Evolutionary conservation across 192 early-diverging fungal genomes (phyloP).

Genomic region (Coemansia sp.): DNA sequence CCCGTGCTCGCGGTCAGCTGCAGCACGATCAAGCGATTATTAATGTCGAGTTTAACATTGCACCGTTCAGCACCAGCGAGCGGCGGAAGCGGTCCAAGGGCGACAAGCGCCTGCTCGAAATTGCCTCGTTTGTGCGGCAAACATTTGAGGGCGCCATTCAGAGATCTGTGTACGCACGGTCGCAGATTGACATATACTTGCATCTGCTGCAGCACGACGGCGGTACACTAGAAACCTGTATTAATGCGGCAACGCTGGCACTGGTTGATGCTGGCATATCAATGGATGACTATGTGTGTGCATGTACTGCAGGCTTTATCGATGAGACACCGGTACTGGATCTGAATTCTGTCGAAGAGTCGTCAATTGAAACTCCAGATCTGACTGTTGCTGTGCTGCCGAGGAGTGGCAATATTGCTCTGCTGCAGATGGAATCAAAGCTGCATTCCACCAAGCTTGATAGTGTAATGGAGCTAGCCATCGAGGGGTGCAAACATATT

Average conservation of each 20-base stretch:
- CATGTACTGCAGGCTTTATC: constrained; percentile 83
- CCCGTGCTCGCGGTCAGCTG: constrained; percentile 56
- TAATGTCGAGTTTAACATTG: constrained; percentile 88
- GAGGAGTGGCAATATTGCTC: constrained; percentile 75
- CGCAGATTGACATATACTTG: constrained; percentile 90
- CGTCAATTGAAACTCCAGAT: constrained; percentile 75
- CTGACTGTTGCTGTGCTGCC: constrained; percentile 86
- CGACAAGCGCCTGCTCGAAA: constrained; percentile 90
- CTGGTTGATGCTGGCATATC: constrained; percentile 79
- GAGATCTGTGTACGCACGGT: constrained; percentile 71
- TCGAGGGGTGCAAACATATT: constrained; percentile 55
- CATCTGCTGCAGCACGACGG: constrained; percentile 95
- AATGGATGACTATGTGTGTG: constrained; percentile 82
- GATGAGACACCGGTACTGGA: constrained; percentile 74
- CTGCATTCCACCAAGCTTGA: constrained; percentile 74
- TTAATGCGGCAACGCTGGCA: constrained; percentile 82
- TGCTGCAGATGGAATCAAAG: constrained; percentile 86
- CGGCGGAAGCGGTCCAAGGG: constrained; percentile 77
- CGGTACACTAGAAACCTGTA: constrained; percentile 73
- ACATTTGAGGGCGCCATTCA: constrained; percentile 90
- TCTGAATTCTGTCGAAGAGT: constrained; percentile 87
- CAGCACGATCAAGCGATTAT: constrained; percentile 74
- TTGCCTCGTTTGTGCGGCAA: constrained; percentile 79
- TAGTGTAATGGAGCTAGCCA: constrained; percentile 47
- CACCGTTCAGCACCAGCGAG: constrained; percentile 88